Percentiles rank a stretch among this genome's conserved stretches.
phyloP scores from a whole-genome alignment of 1,139 yeast species.

The Suhomyces coccinellae region DNA sequence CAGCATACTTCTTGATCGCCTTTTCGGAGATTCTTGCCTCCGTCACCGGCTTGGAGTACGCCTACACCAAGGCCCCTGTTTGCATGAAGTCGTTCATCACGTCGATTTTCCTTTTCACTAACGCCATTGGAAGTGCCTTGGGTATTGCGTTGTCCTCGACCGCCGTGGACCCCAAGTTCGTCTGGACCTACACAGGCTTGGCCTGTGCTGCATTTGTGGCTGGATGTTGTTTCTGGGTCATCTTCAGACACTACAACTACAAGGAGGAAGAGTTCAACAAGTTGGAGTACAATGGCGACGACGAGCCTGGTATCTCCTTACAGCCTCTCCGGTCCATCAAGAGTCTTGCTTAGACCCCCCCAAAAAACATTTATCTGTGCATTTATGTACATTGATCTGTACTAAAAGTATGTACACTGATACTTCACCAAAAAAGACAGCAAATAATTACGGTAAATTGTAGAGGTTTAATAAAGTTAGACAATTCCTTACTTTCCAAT shows the following conservation, averaged over 20 bases:
- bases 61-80: conserved; percentile 24
- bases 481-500: no score
- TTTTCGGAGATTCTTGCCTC: conserved; percentile 25
- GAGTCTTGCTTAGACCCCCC: conserved; percentile 10
- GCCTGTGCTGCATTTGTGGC: conserved; percentile 20
- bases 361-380: no score
- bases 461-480: no score
- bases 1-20: conserved; percentile 23
- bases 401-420: no score
- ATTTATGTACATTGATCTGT: no score
- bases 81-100: conserved; percentile 24
- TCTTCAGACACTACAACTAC: conserved; percentile 21
- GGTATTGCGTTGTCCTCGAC: conserved; percentile 24
- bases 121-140: conserved; percentile 22
- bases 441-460: no score
- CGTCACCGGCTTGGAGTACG: conserved; percentile 24
- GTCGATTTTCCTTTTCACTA: conserved; percentile 22
- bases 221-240: conserved; percentile 21
- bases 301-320: conserved; percentile 15
- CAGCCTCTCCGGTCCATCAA: conserved; percentile 5
- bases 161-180: conserved; percentile 21
- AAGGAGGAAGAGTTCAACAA: conserved; percentile 22
- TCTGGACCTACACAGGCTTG: conserved; percentile 23
- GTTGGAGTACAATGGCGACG: conserved; percentile 22
- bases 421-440: no score